Percentiles rank a stretch among this genome's conserved stretches.
Conservation (phyloP, 2,329 filamentous ascomycete species). For the Chalara sp. region DNA sequence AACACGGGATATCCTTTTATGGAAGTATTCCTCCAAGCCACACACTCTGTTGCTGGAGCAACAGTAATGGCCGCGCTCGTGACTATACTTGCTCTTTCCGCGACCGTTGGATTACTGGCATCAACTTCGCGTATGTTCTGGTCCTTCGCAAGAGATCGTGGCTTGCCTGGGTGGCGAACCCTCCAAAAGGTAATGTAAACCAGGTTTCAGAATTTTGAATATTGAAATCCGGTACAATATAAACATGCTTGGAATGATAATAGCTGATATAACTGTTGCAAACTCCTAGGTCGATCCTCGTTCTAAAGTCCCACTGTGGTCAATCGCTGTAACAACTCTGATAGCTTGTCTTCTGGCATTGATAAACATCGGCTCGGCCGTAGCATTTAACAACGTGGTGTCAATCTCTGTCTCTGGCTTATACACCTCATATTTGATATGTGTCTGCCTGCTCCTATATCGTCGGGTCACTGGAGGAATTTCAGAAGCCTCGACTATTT, state of each 20-base stretch:
- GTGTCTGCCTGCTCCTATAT: conserved; percentile 33
- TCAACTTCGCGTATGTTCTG: conserved; percentile 35
- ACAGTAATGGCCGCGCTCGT: conserved; percentile 22
- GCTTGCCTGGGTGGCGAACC: conserved; percentile 1
- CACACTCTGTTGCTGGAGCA: conserved; percentile 31
- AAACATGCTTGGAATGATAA: too few relatives aligned
- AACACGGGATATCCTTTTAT: conserved; percentile 49
- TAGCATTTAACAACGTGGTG: conserved; percentile 39
- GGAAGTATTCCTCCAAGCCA: conserved; percentile 43
- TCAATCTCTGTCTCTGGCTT: conserved; percentile 29
- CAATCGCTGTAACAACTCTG: conserved; percentile 22
- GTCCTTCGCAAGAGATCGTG: conserved; percentile 35
- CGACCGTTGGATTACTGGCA: conserved; percentile 29
- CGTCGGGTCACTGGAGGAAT: conserved; percentile 14
- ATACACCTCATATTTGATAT: conserved; percentile 37
- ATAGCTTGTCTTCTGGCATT: conserved; percentile 29
- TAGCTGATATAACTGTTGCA: not conserved
- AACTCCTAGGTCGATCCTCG: conserved; percentile 13
- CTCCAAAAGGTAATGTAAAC: not conserved
- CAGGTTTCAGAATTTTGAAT: too few relatives aligned
- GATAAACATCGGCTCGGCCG: conserved; percentile 34
- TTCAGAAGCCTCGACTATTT: not conserved
- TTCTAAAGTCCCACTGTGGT: conserved; percentile 15
- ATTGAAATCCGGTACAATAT: too few relatives aligned
- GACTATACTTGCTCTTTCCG: conserved; percentile 28